Base-by-base conservation (phyloP, 345 rosid genomes). In the Boechera divaricarpa region DNA sequence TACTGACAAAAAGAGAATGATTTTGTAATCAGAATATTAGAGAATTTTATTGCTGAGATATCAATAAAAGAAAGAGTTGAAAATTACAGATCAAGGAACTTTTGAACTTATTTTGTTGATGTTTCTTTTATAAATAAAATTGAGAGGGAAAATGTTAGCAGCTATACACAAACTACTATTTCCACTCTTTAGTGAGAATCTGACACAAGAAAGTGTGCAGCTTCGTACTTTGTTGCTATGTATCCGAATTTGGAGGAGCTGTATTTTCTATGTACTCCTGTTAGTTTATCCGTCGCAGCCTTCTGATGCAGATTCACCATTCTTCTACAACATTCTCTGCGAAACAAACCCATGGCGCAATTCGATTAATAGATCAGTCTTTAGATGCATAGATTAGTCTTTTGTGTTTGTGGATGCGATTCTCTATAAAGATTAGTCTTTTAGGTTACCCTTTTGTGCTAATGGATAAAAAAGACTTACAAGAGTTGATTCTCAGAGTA, bases 181-280 rank as follows among this genome's bases (percentile, higher is more conserved):
- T 48, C 78, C 80, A 44, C 76, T 71, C 76, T 29, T 71, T 41
- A 28, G 54, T 60, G 53, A 55, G 77, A 57, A 31, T 62, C 31
- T 38, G 80, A 77, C 80, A 85, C 26, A 33, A 89, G 85, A 81
- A 83, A 87, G 62, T 56, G 59, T 68, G 97, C 95, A 16, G 97
- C 83, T 80, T 88, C 87, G 59, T 70, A 84, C 80, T 87, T 91
- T 10, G 93, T 90, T 11, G 98, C 82, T 18, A 85, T 82, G 80
- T 83, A 76, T 15, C 87, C 95, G 69, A 84, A 90, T 79, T 88
- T 94, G 4, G 92, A 84, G 38, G 97, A 67, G 72, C 85, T 77
- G 83, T 94, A 92, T 82, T 94, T 92, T 67, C 98, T 88, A 77
- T 84, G 81, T 26, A 89, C 98, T 49, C 93, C 98, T 24, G 94